Base-by-base conservation (phyloP, 1,139 yeast species). In the Kodamaea sp. region DNA sequence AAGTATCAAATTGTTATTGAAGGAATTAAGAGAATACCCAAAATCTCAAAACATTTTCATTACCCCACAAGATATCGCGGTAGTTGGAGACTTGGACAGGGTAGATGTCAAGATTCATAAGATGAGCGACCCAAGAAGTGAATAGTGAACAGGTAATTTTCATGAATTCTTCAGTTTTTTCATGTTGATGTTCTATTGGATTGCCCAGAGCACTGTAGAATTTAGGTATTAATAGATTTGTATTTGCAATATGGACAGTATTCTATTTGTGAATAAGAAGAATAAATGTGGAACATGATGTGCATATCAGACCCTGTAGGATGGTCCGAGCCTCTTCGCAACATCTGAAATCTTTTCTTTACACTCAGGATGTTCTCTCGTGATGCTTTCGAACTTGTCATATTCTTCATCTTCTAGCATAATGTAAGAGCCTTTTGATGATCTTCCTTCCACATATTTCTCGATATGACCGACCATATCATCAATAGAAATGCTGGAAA, bases 31-130 rank as follows among this genome's bases (percentile, higher is more conserved):
- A 13, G 65, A 70, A 23, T 66, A 70, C 37, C 78, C 81, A 0
- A 73, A 80, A 42, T 79, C 90, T 1, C 98, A 92, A 59, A 84
- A 95, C 4, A 84, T 92, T 11, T 87, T 94, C 48, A 90, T 92
- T 29, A 92, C 98, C 0, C 99, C 98, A 0, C 95, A 89, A 51
- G 95, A 88, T 57, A 85, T 92, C 47, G 87, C 90, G 0, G 80
- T 78, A 27, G 77, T 88, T 31, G 83, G 84, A 3, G 85, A 83
- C 35, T 62, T 85, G 38, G 80, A 78, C 31, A 70, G 73, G 20
- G 63, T 59, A 5, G 80, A 80, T 44, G 88, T 89, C 7, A 73
- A 66, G 44, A 85, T 90, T 24, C 92, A 84, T 47, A 78, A 78
- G 49, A 82, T 89, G 68, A 64, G 71, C 35, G 80, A 77, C 42